Percentiles rank a stretch among this genome's conserved stretches.
Conservation (phyloP, 1,139 yeast genomes). For the Diutina rugosa region DNA sequence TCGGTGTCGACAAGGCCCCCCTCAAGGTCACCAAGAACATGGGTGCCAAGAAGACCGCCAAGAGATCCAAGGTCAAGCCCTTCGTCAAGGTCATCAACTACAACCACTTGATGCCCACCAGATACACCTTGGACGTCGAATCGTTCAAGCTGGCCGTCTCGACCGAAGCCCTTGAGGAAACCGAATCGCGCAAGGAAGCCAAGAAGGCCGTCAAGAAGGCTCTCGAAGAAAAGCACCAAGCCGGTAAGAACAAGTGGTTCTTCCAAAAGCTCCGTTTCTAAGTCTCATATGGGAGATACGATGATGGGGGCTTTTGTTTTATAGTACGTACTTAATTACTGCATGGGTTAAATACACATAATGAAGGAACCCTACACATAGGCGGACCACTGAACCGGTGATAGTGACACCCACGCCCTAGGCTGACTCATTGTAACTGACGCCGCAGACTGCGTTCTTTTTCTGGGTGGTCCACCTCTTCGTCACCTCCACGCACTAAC, state of each 20-base stretch:
- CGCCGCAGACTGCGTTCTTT: neutral
- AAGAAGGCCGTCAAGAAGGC: constrained; percentile 98
- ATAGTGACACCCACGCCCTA: neutral
- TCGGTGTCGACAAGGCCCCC: constrained; percentile 99
- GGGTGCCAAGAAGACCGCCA: constrained; percentile 93
- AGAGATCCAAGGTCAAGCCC: constrained; percentile 97
- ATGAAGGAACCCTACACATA: neutral
- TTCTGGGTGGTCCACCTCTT: neutral
- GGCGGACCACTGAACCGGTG: neutral
- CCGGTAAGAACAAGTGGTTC: constrained; percentile 99
- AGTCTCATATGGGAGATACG: constrained; percentile 12
- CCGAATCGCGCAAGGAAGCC: constrained; percentile 98
- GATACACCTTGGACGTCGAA: constrained; percentile 97
- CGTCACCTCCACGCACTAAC: neutral
- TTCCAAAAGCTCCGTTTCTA: constrained; percentile 98
- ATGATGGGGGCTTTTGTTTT: constrained; percentile 2
- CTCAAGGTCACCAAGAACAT: constrained; percentile 90
- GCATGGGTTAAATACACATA: constrained; percentile 2
- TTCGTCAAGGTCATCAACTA: constrained; percentile 98
- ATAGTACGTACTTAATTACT: constrained; percentile 2
- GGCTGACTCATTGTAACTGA: no score
- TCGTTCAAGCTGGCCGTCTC: constrained; percentile 86
- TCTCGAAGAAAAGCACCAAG: constrained; percentile 98
- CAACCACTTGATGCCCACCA: constrained; percentile 99
- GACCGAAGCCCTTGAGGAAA: constrained; percentile 92